Conservation (phyloP, 2,329 filamentous ascomycete species). For the Aureobasidium leucospermi region DNA sequence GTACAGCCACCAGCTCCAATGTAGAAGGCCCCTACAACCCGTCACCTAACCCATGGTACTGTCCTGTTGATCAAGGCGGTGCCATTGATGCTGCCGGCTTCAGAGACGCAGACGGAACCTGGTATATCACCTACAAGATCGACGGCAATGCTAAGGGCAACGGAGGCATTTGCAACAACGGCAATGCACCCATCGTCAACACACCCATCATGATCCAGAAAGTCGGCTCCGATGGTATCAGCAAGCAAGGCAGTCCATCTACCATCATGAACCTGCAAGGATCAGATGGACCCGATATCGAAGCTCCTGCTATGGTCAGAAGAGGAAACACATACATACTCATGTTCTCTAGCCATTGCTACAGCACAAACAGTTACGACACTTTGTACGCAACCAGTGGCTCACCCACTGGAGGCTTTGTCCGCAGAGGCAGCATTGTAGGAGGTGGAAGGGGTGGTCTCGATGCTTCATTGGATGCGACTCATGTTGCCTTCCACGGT, state of each 20-base stretch:
- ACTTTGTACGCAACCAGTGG: conserved; percentile 19
- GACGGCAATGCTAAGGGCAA: conserved; percentile 24
- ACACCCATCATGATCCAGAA: conserved; percentile 25
- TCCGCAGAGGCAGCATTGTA: conserved; percentile 11
- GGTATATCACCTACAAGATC: conserved; percentile 25
- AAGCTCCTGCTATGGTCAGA: conserved; percentile 23
- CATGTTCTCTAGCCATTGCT: conserved; percentile 27
- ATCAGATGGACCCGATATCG: conserved; percentile 22
- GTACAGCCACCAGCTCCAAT: conserved; percentile 20
- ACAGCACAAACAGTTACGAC: conserved; percentile 22
- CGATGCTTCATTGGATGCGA: conserved; percentile 18
- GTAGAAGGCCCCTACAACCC: conserved; percentile 23
- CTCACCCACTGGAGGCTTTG: conserved; percentile 15
- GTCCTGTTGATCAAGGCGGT: conserved; percentile 23
- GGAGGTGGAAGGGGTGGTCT: conserved; percentile 18
- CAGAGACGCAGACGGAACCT: conserved; percentile 19
- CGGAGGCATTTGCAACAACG: conserved; percentile 22
- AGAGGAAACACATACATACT: conserved; percentile 23
- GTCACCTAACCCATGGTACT: conserved; percentile 20
- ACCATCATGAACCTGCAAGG: conserved; percentile 22
- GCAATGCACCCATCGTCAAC: conserved; percentile 13
- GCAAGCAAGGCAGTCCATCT: conserved; percentile 18
- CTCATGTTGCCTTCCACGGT: conserved; percentile 20
- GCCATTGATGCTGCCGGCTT: conserved; percentile 25
- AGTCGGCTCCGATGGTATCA: conserved; percentile 22